These are phyloP conservation scores for Lagenidium sp. DNA, from an alignment of 352 stramenopile species.

Conservation along the genomic window DNA sequence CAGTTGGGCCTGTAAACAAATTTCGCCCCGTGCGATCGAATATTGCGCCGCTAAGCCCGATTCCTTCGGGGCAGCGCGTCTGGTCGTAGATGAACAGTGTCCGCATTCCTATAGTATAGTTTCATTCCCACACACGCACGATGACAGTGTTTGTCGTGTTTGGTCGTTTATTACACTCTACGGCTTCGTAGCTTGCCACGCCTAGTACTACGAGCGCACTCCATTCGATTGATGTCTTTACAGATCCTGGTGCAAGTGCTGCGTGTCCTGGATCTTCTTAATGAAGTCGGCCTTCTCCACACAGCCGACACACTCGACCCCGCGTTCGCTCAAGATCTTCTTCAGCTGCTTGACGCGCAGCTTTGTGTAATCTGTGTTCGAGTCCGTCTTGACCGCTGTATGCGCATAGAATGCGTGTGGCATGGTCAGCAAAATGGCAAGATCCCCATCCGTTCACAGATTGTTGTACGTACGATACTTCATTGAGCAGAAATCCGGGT, in stretches of 20 bases:
- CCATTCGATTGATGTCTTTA: constrained; percentile 17
- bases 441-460: no score
- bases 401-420: not conserved
- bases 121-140: no score
- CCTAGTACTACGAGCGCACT: not conserved
- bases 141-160: no score
- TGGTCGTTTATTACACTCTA: no score
- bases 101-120: no score
- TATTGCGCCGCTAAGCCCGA: no score
- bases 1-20: constrained; percentile 55
- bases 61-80: no score
- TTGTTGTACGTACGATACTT: constrained; percentile 92
- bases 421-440: not conserved
- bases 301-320: constrained; percentile 89
- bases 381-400: constrained; percentile 89
- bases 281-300: constrained; percentile 95
- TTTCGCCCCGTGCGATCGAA: not conserved
- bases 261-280: constrained; percentile 90
- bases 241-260: constrained; percentile 73
- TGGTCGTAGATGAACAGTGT: no score
- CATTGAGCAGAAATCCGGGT: constrained; percentile 92
- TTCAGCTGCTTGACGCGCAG: constrained; percentile 94
- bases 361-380: constrained; percentile 93
- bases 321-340: constrained; percentile 90
- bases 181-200: no score